Percentiles rank a stretch among this genome's conserved stretches.
These are phyloP conservation scores for Penicillium sp. DNA, from an alignment of 2,329 filamentous ascomycete genomes.

Conservation along the genomic window DNA sequence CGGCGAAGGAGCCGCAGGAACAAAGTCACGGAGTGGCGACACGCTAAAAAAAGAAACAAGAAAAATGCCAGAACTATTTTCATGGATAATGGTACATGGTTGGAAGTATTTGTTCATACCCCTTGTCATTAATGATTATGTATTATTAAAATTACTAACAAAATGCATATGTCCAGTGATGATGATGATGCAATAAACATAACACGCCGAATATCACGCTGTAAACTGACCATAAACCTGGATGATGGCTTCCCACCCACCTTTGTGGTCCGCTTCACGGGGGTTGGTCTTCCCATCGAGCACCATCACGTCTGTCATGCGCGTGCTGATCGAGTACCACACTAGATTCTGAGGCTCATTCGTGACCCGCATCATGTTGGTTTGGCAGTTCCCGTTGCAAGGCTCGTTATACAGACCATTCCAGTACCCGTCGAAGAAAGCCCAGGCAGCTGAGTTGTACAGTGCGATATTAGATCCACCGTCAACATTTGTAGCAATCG, in stretches of 20 bases:
- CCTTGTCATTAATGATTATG: neutral
- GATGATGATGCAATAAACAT: neutral
- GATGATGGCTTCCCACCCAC: conserved; percentile 35
- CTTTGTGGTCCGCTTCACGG: conserved; percentile 26
- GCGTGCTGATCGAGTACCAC: conserved; percentile 36
- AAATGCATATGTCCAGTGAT: conserved; percentile 7
- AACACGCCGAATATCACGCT: conserved; percentile 4
- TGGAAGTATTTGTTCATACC: neutral
- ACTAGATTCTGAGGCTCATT: conserved; percentile 28
- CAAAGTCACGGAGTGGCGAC: neutral
- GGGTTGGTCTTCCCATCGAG: conserved; percentile 31
- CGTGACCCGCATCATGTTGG: conserved; percentile 36
- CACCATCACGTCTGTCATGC: conserved; percentile 32
- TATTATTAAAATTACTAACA: neutral
- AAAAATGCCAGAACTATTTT: neutral
- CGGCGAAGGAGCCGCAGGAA: neutral
- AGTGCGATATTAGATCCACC: conserved; percentile 32
- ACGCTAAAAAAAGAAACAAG: neutral
- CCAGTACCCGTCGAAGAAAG: conserved; percentile 35
- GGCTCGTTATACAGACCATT: conserved; percentile 31
- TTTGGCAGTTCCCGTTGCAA: conserved; percentile 32
- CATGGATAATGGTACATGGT: too few species aligned
- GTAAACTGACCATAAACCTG: conserved; percentile 30
- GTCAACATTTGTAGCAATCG: conserved; percentile 33
- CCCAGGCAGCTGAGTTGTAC: conserved; percentile 38